Evolutionary conservation across 495 filamentous ascomycete species (phyloP).

Genomic region (Paragyromitra xinjiangensis): DNA sequence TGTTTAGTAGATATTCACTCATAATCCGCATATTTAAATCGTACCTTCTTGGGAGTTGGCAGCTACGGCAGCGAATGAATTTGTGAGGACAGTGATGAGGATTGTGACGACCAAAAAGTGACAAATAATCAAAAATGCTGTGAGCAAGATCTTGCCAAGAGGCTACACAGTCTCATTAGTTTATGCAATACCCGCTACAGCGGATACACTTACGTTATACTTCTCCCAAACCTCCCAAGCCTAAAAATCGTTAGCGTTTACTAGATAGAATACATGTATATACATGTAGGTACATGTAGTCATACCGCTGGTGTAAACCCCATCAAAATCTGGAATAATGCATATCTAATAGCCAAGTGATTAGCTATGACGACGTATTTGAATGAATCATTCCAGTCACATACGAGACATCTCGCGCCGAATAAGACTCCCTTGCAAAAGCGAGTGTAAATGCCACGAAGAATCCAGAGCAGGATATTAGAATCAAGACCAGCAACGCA

Average conservation of each 20-base stretch:
- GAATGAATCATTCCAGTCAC: conserved; percentile 52
- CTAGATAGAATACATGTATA: neutral
- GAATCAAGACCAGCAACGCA: conserved; percentile 80
- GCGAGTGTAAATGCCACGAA: conserved; percentile 91
- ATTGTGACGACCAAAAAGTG: conserved; percentile 96
- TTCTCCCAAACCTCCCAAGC: conserved; percentile 70
- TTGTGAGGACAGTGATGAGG: conserved; percentile 88
- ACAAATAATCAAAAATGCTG: conserved; percentile 86
- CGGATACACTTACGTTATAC: conserved; percentile 66
- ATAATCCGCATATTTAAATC: neutral
- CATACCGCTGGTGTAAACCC: conserved; percentile 74
- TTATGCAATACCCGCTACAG: neutral
- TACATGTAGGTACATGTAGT: neutral
- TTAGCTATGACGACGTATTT: conserved; percentile 17
- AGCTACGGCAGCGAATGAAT: conserved; percentile 92
- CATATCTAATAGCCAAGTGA: conserved; percentile 52
- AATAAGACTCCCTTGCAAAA: conserved; percentile 70
- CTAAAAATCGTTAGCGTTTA: conserved; percentile 24
- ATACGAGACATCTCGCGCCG: conserved; percentile 77
- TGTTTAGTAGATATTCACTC: neutral
- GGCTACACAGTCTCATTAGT: conserved; percentile 22
- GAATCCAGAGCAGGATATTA: conserved; percentile 90
- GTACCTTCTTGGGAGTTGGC: conserved; percentile 82
- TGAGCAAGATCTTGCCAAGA: conserved; percentile 77
- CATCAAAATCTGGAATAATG: conserved; percentile 92